Evolutionary conservation across 176 grass and related monocot genomes (phyloP), one percentile per base, ranked within the genome.

Genomic region (Oryza rufipogon): DNA sequence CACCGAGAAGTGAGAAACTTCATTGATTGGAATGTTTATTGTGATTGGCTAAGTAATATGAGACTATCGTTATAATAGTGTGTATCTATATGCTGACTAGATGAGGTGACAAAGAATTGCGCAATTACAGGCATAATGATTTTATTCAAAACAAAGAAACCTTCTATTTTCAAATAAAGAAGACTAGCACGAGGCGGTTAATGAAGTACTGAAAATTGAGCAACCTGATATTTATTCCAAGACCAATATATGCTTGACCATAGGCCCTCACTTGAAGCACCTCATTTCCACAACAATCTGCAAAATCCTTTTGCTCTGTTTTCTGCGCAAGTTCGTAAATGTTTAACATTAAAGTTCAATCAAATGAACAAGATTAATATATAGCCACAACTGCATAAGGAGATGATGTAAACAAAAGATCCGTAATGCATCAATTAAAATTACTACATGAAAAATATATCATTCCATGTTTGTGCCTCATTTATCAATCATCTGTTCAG

Each of bases 191-290:
- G 68, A 84, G 28, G 8, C 36, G 26, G 47, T 76, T 19, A 46
- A 68, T 71, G 2, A 86, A 79, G 64, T 65, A 63, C 17, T 67
- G 38, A 85, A 71, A 52, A 63, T 14, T 67, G 45, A 87, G 71
- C 46, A 69, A 99, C 93, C 96, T 99, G 81, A 96, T 96, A 88
- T 99, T 92, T 84, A 99, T 85, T 87, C 91, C 96, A 81, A 99
- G 93, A 71, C 78, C 88, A 76, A 99, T 87, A 87, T 94, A 99
- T 2, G 91, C 89, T 61, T 89, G 85, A 33, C 96, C 93, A 94
- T 92, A 99, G 78, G 96, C 90, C 86, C 96, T 91, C 76, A 96
- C 93, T 87, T 92, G 90, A 80, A 99, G 91, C 86, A 99, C 86
- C 87, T 99, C 96, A 82, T 99, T 91, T 44, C 89, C 83, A 86